A percentile compares a stretch with the other conserved stretches of the same genome.
phyloP scores from a whole-genome alignment of 1,284 basidiomycete species.

The Trametes polyzona region DNA sequence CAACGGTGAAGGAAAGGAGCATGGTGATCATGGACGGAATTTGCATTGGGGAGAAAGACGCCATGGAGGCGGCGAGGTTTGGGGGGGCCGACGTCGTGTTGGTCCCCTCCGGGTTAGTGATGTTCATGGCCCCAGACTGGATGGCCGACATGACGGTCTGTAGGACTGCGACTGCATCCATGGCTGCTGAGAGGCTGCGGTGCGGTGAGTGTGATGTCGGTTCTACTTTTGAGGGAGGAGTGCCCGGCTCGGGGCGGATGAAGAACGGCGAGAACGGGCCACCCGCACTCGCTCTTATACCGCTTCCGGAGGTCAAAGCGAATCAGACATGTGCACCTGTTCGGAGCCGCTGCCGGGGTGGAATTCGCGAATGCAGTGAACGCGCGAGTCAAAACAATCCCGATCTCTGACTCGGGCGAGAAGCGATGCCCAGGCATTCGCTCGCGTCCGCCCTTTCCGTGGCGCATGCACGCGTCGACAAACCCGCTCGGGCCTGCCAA shows the following conservation, averaged over 20 bases:
- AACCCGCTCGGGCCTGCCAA: slow-evolving; percentile 1
- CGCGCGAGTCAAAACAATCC: slow-evolving; percentile 11
- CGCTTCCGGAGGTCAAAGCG: background rate
- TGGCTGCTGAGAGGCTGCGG: background rate
- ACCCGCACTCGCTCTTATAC: background rate
- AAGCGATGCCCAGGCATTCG: slow-evolving; percentile 1
- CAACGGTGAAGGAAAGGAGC: slow-evolving; percentile 21
- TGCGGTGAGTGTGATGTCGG: background rate
- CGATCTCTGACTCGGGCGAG: slow-evolving; percentile 14
- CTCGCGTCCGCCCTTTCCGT: too few species aligned
- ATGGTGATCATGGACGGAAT: slow-evolving; percentile 18
- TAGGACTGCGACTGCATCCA: slow-evolving; percentile 20
- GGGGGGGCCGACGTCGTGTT: slow-evolving; percentile 7
- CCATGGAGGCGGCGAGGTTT: background rate
- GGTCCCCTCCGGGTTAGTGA: slow-evolving; percentile 1
- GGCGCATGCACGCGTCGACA: slow-evolving; percentile 4
- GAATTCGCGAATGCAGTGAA: slow-evolving; percentile 7
- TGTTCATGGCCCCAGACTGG: slow-evolving; percentile 15
- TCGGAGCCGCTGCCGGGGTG: slow-evolving; percentile 11
- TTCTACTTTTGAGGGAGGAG: background rate
- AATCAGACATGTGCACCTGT: background rate
- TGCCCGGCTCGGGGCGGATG: slow-evolving; percentile 1
- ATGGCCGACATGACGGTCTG: slow-evolving; percentile 25
- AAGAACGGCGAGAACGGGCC: background rate
- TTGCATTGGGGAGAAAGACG: slow-evolving; percentile 14